These are phyloP conservation scores for Dimocarpus longan DNA, from an alignment of 345 rosid genomes.

Conservation along the genomic window DNA sequence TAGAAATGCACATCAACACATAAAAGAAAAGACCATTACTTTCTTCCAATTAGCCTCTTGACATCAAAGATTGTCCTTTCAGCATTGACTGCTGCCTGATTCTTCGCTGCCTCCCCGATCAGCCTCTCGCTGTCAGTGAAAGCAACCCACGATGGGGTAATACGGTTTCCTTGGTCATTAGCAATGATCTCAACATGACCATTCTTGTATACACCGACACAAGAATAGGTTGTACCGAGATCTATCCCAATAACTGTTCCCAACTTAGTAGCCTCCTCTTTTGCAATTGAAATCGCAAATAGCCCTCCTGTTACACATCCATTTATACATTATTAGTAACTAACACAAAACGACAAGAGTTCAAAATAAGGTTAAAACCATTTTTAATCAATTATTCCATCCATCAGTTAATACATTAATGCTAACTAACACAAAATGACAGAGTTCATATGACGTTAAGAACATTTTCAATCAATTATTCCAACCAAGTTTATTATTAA, in stretches of 20 bases:
- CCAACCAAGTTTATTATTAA: too few species aligned
- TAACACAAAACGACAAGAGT: neutral
- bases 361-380: neutral
- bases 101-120: conserved; percentile 98
- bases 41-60: conserved; percentile 94
- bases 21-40: conserved; percentile 58
- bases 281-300: conserved; percentile 62
- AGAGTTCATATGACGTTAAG: too few species aligned
- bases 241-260: conserved; percentile 97
- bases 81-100: conserved; percentile 83
- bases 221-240: conserved; percentile 94
- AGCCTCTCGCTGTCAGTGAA: conserved; percentile 92
- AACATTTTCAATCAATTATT: too few species aligned
- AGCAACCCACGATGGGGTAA: conserved; percentile 97
- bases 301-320: conserved; percentile 44
- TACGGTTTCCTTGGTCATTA: conserved; percentile 97
- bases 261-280: conserved; percentile 73
- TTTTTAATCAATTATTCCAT: neutral
- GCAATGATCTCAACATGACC: conserved; percentile 99
- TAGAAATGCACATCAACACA: neutral
- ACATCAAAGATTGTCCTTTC: conserved; percentile 94
- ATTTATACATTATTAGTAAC: neutral
- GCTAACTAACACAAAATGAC: too few species aligned
- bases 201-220: conserved; percentile 96
- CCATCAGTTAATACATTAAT: too few species aligned